These are phyloP conservation scores for Dipteronia sinensis DNA, from an alignment of 345 rosid species.

Conservation along the genomic window DNA sequence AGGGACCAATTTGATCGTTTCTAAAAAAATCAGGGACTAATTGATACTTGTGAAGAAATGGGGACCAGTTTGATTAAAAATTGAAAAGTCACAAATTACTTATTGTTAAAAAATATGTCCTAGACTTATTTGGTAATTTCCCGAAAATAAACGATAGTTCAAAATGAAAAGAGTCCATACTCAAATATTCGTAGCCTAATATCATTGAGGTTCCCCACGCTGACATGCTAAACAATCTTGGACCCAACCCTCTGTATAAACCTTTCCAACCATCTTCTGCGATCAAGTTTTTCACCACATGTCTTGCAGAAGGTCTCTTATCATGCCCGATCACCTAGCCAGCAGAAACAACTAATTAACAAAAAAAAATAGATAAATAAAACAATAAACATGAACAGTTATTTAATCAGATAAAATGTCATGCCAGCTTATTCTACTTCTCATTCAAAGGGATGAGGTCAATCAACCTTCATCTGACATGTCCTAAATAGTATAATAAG, in stretches of 20 bases:
- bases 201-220: conserved; percentile 99
- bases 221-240: conserved; percentile 96
- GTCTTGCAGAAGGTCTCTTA: conserved; percentile 66
- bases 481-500: background rate
- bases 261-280: conserved; percentile 97
- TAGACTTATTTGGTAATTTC: too few relatives aligned
- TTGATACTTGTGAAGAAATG: too few relatives aligned
- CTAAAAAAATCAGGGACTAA: too few relatives aligned
- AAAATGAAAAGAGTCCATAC: conserved; percentile 49
- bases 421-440: background rate
- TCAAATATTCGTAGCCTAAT: conserved; percentile 89
- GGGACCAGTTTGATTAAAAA: too few relatives aligned
- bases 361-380: background rate
- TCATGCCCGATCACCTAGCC: conserved; percentile 83
- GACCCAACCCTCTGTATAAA: conserved; percentile 87
- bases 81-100: too few relatives aligned
- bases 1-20: too few relatives aligned
- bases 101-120: too few relatives aligned
- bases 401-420: background rate
- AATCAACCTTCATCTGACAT: background rate
- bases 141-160: background rate
- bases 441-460: background rate
- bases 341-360: conserved; percentile 20
- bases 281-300: conserved; percentile 69
- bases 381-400: background rate